Base-by-base conservation (phyloP, 1,284 basidiomycete species). In the Taiwanofungus camphoratus region DNA sequence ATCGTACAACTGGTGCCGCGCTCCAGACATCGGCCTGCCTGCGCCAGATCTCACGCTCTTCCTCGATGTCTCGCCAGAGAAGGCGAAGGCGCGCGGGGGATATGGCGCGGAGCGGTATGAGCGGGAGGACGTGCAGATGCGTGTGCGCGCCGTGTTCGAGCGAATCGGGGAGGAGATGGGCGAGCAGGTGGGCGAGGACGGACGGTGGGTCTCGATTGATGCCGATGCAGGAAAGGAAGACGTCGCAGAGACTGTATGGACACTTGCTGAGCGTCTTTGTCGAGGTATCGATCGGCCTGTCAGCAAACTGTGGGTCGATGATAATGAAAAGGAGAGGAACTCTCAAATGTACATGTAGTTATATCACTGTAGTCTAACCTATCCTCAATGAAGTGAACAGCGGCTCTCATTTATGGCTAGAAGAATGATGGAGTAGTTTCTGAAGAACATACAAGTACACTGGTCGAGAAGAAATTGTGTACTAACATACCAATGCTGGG, bases 71-170 rank as follows among this genome's bases (percentile, higher is more conserved):
- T 68, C 82, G 1, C 84, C 90, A 0, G 79, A 82, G 39, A 68
- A 74, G 8, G 91, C 92, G 0, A 71, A 74, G 18, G 59, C 68
- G 37, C 76, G 95, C n/a, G 87, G 86, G 2, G 92, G 89, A 0
- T 99, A 88, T 55, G 96, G 96, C 1, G 75, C 79, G 42, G 95
- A 99, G 68, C 75, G 94, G 19, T 93, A 93, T 55, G 91, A 94
- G 67, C 82, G 76, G 48, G 75, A 82, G 48, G 82, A 83, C 24
- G 73, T 91, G 62, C 92, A 95, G 62, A 63, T 60, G 24, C 67
- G 72, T 29, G 91, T 93, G 13, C 64, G 83, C 23, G 64, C 69
- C 23, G 64, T 83, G 24, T 94, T 93, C 58, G 61, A 64, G 42
- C 62, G 66, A 43, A 82, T 95, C 35, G 80, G 73, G 0, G 57